Base-by-base conservation (phyloP, 768 basidiomycete species). In the Rickenella mellea region DNA sequence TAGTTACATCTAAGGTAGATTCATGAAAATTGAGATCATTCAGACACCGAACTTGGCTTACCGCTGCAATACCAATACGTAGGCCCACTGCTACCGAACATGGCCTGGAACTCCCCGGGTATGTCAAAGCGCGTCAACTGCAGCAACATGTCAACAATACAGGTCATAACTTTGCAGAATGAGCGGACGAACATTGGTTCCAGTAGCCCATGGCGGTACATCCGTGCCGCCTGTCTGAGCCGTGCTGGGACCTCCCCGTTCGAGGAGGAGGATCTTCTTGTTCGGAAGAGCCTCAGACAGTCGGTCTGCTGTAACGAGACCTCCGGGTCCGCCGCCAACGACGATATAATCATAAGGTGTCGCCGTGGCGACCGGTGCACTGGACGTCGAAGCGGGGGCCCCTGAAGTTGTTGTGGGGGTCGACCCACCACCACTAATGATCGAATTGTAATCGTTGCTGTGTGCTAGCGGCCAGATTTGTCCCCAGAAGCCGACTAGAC, bases 71-170 rank as follows among this genome's bases (percentile, higher is more conserved):
- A 81, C 70, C 72, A 81, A 59, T 66, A 80, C 2, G 50, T 44
- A 17, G 66, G 61, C 48, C 76, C 68, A 29, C 61, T 52, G 42
- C 77, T 75, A 12, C 68, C 64, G 60, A 81, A 81, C 73, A 79
- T 73, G 30, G 74, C 71, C 59, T 81, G 76, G 51, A 79, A 81
- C 31, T 78, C 51, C 49, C 79, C 78, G 17, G 78, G 78, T 42
- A 78, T 61, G 48, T 81, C 79, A 54, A 79, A 80, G 50, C 78
- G 78, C 5, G 79, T 81, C 41, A 76, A 56, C 76, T 79, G 50
- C 6, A 42, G 21, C 6, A 42, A 24, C 4, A 32, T 39, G 43
- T 43, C 45, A 27, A 17, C 6, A 28, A 5, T 11, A n/a, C n/a
- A n/a, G n/a, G 21, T 6, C 28, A 36, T 12, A 19, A 8, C 20